Evolutionary conservation across 1,284 basidiomycete genomes (phyloP), one percentile per base, ranked within the genome.

Genomic region (Austroboletus niveus): DNA sequence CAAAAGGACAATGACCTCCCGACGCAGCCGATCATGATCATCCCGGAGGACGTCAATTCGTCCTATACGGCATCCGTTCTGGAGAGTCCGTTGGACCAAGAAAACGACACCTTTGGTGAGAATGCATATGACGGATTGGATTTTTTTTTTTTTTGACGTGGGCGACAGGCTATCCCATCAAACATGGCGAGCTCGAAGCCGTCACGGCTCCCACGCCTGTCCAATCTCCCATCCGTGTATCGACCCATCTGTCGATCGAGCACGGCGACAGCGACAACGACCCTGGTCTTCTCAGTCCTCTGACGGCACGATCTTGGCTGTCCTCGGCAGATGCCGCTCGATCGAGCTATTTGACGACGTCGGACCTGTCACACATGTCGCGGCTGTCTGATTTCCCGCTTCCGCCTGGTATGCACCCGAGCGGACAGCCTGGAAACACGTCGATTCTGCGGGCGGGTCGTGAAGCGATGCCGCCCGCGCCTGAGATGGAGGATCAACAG

Each of bases 351-450:
- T 72, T 84, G 74, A 89, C 87, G 31, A 82, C 80, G 2, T 81
- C 80, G 0, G 73, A 72, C 32, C 58, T 69, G 27, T 88, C 86
- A 2, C 76, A 76, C 38, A 87, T 88, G 71, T 87, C 85, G 4
- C 76, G 76, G 10, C 75, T 89, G n/a, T 87, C 85, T 6, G 87
- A 88, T 60, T 89, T 89, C 65, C 87, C 87, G 2, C 70, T 69
- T 10, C 87, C 80, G 3, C 85, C 87, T 0, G 66, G 62, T 22
- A 65, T 69, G n/a, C 60, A 63, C 14, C 49, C 52, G 1, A 35
- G 35, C 1, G 55, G 62, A 9, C 66, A 66, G 6, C 63, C 68
- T 8, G 72, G 65, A 27, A 72, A 75, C 31, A 68, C 73, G 58
- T 75, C 75, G 11, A 61, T 79, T 39, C 55, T 81, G 29, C 73